Conservation (phyloP, 2,329 filamentous ascomycete species). For the Spiromastix sp. region DNA sequence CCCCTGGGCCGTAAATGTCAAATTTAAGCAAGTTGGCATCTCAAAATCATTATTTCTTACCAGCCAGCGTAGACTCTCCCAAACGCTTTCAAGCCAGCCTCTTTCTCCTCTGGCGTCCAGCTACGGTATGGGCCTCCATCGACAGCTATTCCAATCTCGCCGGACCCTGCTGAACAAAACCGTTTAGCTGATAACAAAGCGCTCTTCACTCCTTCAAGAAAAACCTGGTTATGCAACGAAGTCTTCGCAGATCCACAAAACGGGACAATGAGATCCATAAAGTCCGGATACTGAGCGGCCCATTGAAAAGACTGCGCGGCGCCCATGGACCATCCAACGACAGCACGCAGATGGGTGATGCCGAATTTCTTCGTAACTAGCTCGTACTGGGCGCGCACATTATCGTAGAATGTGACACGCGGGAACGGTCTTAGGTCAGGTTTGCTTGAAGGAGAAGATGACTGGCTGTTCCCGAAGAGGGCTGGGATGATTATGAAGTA, state of each 20-base stretch:
- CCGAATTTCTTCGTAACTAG: slow-evolving; percentile 55
- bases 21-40: neutral
- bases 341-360: slow-evolving; percentile 49
- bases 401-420: slow-evolving; percentile 55
- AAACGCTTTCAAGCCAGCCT: slow-evolving; percentile 57
- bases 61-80: slow-evolving; percentile 68
- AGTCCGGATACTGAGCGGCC: slow-evolving; percentile 52
- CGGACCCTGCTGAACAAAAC: slow-evolving; percentile 41
- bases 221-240: slow-evolving; percentile 57
- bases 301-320: slow-evolving; percentile 57
- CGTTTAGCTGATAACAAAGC: slow-evolving; percentile 49
- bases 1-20: slow-evolving; percentile 41
- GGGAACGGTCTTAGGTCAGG: slow-evolving; percentile 48
- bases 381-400: slow-evolving; percentile 55
- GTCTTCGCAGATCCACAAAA: slow-evolving; percentile 59
- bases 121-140: slow-evolving; percentile 29
- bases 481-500: slow-evolving; percentile 62
- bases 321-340: slow-evolving; percentile 63
- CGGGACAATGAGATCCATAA: slow-evolving; percentile 54
- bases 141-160: slow-evolving; percentile 33
- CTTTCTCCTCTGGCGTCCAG: slow-evolving; percentile 46
- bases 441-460: slow-evolving; percentile 56
- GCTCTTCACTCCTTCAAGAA: slow-evolving; percentile 54
- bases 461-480: slow-evolving; percentile 60
- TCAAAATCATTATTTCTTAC: slow-evolving; percentile 16